phyloP scores from a whole-genome alignment of 164 flowering plant species.

The Chimonanthus praecox region DNA sequence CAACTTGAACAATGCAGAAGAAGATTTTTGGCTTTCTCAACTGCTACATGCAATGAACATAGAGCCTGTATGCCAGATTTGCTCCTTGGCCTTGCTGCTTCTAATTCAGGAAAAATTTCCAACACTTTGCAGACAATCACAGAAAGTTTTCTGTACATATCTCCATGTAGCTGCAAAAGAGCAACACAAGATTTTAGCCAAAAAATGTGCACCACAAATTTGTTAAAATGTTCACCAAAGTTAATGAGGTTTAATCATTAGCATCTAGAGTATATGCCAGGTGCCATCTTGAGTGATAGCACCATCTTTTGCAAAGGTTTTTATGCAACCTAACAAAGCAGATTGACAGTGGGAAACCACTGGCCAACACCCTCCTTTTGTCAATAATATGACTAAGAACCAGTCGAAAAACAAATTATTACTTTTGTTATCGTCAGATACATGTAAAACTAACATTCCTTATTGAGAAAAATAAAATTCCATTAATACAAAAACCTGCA shows the following conservation, averaged over 20 bases:
- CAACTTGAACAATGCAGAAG: conserved; percentile 88
- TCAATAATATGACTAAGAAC: not conserved
- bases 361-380: no score
- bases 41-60: conserved; percentile 86
- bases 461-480: no score
- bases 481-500: not conserved
- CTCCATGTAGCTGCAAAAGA: conserved; percentile 78
- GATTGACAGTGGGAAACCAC: no score
- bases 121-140: conserved; percentile 62
- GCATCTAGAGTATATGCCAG: not conserved
- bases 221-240: not conserved
- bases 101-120: conserved; percentile 75
- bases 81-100: conserved; percentile 91
- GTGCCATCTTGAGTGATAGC: no score
- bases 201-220: not conserved
- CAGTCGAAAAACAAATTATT: not conserved
- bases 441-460: no score
- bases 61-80: conserved; percentile 91
- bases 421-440: not conserved
- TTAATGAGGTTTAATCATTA: not conserved
- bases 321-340: not conserved
- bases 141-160: conserved; percentile 73
- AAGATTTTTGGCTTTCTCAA: conserved; percentile 80
- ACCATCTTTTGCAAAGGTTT: not conserved
- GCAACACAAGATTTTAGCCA: no score